Evolutionary conservation across 805 yeast species (phyloP), one percentile per base, ranked within the genome.

Genomic region (Starmera pachycereana): DNA sequence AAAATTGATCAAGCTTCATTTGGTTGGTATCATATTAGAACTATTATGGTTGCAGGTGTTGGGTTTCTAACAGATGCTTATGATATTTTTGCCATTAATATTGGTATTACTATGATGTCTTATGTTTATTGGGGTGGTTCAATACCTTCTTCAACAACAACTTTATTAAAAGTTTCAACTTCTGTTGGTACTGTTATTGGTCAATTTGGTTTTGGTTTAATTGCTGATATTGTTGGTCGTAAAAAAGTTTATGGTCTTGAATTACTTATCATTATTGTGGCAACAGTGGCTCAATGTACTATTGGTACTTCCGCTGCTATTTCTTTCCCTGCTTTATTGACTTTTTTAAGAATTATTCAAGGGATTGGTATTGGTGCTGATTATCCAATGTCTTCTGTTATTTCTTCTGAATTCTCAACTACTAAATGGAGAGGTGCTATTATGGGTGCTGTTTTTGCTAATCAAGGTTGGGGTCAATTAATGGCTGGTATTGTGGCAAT

Each of bases 331-430:
- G 95, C 92, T 35, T 70, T 85, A 38, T 69, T 88, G 46, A 65
- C 80, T 10, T 78, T 81, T 56, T 80, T 78, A 67, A 82, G 96
- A 76, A 79, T 87, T 49, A 57, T 87, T 47, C 81, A 80, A 86
- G 96, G 96, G 72, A 81, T 88, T 53, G 96, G 96, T 77, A 88
- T 87, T 53, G 96, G 96, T 69, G 96, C 96, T 73, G 96, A 87
- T 68, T 87, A 87, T 62, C 96, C 96, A 51, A 72, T 88, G 55
- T 85, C 95, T 13, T 85, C 95, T n/a, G 81, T 87, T 61, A 87
- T 87, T 49, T 81, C 95, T 9, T 81, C 96, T 43, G 96, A 87
- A 69, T 87, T 87, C 56, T 74, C 96, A 25, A 85, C 96, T 44
- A 87, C 96, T 50, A 86, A 83, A 64, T 87, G 95, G 95, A 84